Evolutionary conservation across 345 rosid genomes (phyloP), one percentile per base, ranked within the genome.

Genomic region (Lepidium africanum): DNA sequence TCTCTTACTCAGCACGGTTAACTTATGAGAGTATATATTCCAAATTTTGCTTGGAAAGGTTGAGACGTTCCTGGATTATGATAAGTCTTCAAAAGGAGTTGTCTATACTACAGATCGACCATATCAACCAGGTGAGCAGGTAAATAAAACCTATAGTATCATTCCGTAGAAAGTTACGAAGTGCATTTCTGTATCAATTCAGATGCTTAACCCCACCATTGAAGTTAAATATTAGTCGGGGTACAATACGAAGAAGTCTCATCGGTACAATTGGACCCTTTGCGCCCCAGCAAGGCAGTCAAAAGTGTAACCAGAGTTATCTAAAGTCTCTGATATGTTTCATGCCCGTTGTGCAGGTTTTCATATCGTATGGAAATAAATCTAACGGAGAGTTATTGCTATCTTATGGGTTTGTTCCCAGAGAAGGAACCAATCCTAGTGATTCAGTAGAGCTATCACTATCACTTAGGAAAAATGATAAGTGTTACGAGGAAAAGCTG

Each of bases 51-150:
- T 69, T 74, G 71, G 69, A 38, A 63, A 93, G 97, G 96, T 90
- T 59, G 87, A 90, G 75, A 93, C 97, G 4, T 90, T 87, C 81
- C 80, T 93, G 78, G 98, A 93, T 78, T 93, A 87, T 61, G 97
- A 93, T 76, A 86, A 80, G 82, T 84, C 96, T 47, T 85, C 96
- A n/a, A 60, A 79, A 70, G 99, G 95, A 42, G 88, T 90, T 68
- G 89, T 88, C 59, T 93, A 87, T 56, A 80, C 92, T 23, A 83
- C 95, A 59, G 96, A 90, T 67, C 83, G 85, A 66, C 76, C 82
- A 6, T 93, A 88, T 86, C 92, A 88, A 84, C 95, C 90, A 81
- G 95, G 95, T 80, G 97, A 90, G 92, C 96, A 93, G 97, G 98
- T 93, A 90, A 78, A 63, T 16, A 71, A 65, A 56, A 54, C 69